phyloP scores from a whole-genome alignment of 495 filamentous ascomycete species.

The Thozetella sp. region DNA sequence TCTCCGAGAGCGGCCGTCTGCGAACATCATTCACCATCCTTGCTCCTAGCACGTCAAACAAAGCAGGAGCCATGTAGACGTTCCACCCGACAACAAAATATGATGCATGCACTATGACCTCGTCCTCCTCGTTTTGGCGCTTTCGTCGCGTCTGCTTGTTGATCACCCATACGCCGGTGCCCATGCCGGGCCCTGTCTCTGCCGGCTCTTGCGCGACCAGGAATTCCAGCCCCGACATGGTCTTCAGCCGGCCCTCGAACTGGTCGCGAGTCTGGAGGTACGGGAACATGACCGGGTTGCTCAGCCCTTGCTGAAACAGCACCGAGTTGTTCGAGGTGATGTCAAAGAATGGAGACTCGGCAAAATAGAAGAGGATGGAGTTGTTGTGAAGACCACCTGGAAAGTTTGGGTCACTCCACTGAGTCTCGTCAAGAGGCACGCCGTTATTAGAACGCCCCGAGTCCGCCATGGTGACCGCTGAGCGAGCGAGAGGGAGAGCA shows the following conservation, averaged over 20 bases:
- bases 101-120: constrained; percentile 70
- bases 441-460: constrained; percentile 36
- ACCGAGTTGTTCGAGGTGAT: constrained; percentile 83
- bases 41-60: constrained; percentile 75
- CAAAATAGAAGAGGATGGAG: constrained; percentile 87
- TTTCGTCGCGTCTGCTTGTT: constrained; percentile 80
- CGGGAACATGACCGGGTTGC: constrained; percentile 61
- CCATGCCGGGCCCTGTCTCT: constrained; percentile 62
- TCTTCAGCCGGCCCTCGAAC: constrained; percentile 76
- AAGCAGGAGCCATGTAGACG: constrained; percentile 85
- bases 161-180: constrained; percentile 85
- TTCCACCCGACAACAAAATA: constrained; percentile 87
- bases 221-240: constrained; percentile 83
- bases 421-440: constrained; percentile 73
- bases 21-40: constrained; percentile 60
- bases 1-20: neutral
- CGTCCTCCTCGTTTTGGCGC: constrained; percentile 58
- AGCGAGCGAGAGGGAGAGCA: neutral
- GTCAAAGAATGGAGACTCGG: constrained; percentile 89
- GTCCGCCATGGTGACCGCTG: constrained; percentile 21
- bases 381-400: constrained; percentile 62
- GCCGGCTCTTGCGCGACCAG: constrained; percentile 77
- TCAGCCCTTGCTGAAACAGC: constrained; percentile 72
- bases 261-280: constrained; percentile 68
- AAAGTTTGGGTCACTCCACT: constrained; percentile 65